A percentile compares a stretch with the other conserved stretches of the same genome.
phyloP scores from a whole-genome alignment of 2,329 filamentous ascomycete genomes.

The Xylariales sp. region DNA sequence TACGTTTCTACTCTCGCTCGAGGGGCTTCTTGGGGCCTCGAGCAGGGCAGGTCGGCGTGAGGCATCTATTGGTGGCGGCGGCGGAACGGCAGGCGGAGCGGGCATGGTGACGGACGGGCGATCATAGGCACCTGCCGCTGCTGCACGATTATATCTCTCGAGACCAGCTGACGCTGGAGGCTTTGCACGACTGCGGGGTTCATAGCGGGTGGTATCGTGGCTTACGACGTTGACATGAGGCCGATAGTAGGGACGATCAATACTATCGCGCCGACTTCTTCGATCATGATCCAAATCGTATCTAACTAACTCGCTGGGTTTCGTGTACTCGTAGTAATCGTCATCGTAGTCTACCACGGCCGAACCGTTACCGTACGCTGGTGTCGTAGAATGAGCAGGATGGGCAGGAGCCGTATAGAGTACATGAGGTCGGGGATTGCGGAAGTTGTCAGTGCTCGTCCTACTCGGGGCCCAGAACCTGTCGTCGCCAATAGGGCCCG shows the following conservation, averaged over 20 bases:
- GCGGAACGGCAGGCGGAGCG: slow-evolving; percentile 57
- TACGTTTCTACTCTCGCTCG: slow-evolving; percentile 47
- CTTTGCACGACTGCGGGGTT: slow-evolving; percentile 61
- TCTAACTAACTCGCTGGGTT: slow-evolving; percentile 69
- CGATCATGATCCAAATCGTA: slow-evolving; percentile 69
- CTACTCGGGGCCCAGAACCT: slow-evolving; percentile 52
- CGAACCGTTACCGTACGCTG: slow-evolving; percentile 49
- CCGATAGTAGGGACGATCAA: slow-evolving; percentile 66
- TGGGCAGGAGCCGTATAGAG: slow-evolving; percentile 59
- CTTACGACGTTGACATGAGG: slow-evolving; percentile 64
- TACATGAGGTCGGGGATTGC: slow-evolving; percentile 59
- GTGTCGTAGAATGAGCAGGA: slow-evolving; percentile 27
- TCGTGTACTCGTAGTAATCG: slow-evolving; percentile 73
- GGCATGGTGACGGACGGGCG: slow-evolving; percentile 59
- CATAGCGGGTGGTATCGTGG: slow-evolving; percentile 60
- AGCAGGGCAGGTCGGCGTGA: slow-evolving; percentile 50
- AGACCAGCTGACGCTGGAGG: slow-evolving; percentile 78
- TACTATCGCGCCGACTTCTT: slow-evolving; percentile 63
- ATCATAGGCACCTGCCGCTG: slow-evolving; percentile 58
- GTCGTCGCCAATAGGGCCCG: slow-evolving; percentile 53
- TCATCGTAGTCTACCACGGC: slow-evolving; percentile 63
- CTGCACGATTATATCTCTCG: slow-evolving; percentile 70
- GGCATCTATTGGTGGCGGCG: slow-evolving; percentile 52
- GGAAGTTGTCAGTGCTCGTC: slow-evolving; percentile 59
- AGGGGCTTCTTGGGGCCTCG: slow-evolving; percentile 52